Conservation (phyloP, 2,329 filamentous ascomycete genomes). For the Fonsecaea nubica region DNA sequence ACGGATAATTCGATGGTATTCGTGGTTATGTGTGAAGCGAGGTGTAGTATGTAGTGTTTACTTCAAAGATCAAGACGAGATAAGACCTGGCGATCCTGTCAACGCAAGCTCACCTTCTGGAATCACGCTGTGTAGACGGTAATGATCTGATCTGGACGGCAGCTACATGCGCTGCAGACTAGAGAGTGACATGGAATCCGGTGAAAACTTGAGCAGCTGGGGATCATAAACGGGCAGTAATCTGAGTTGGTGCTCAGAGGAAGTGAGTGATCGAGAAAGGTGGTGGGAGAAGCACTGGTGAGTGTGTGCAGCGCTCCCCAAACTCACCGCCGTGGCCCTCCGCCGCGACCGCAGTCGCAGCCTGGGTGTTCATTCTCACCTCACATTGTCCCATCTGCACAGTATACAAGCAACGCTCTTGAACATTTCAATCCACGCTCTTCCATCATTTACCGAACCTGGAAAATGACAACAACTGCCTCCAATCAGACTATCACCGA, state of each 20-base stretch:
- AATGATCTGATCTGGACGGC: background rate
- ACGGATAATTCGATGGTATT: background rate
- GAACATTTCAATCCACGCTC: background rate
- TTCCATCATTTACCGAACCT: background rate
- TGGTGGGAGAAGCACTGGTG: background rate
- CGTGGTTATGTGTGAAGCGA: background rate
- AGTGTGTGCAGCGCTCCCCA: too few species aligned
- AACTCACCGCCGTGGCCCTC: background rate
- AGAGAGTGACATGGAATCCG: background rate
- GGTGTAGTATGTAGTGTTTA: background rate
- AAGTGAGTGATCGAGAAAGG: background rate
- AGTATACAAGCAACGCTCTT: background rate
- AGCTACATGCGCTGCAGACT: background rate
- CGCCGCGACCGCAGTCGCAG: background rate
- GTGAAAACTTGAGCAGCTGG: background rate
- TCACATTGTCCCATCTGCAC: background rate
- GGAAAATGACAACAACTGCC: background rate
- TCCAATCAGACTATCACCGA: background rate
- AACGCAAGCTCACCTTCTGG: slow-evolving; percentile 13
- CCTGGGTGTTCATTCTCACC: background rate
- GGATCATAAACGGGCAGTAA: background rate
- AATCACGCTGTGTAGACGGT: background rate
- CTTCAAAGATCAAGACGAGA: slow-evolving; percentile 2
- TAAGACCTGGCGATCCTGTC: slow-evolving; percentile 2
- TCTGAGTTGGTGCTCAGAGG: background rate